Evolutionary conservation across 345 rosid species (phyloP), one percentile per base, ranked within the genome.

Genomic region (Corchorus capsularis): DNA sequence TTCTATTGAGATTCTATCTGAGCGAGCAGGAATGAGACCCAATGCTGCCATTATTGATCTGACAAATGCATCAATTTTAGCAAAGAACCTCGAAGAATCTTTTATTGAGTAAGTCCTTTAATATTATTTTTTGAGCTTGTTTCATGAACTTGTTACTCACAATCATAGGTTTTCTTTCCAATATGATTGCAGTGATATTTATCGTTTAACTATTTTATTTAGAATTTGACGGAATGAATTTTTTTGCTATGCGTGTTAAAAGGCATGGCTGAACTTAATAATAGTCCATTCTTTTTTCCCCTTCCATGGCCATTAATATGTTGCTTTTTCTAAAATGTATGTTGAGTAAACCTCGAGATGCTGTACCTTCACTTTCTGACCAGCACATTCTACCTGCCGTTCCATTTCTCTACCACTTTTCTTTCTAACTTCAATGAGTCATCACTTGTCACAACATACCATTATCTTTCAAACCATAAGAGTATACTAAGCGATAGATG

Each of bases 21-120:
- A 92, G 72, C 86, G 94, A 79, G 98, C 97, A 39, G 98, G 99
- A 72, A 96, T 96, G 88, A 86, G 87, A 82, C 85, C 89, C 80
- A 87, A 87, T 83, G 93, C 89, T 79, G 97, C 97, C 75, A 85
- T 96, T 52, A 56, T 96, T 81, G 99, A 96, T 85, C 88, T 93
- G 87, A 96, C 98, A 54, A 96, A 85, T 76, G 81, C 92, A 57
- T 85, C 89, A 16, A 90, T 92, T 77, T 39, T 94, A 69, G 94
- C 95, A 63, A 80, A 87, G 74, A 94, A 88, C 81, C 90, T 94
- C 75, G 97, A 89, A 81, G 99, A 96, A 82, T 96, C 97, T 66
- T 92, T 92, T 82, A 63, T 92, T 13, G 92, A 87, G 97, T 92
- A 85, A 47, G 89, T 57, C 41, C 73, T 82, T 77, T 49, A 47